Conservation (phyloP, 1,284 basidiomycete species). For the Ustilago hordei region DNA sequence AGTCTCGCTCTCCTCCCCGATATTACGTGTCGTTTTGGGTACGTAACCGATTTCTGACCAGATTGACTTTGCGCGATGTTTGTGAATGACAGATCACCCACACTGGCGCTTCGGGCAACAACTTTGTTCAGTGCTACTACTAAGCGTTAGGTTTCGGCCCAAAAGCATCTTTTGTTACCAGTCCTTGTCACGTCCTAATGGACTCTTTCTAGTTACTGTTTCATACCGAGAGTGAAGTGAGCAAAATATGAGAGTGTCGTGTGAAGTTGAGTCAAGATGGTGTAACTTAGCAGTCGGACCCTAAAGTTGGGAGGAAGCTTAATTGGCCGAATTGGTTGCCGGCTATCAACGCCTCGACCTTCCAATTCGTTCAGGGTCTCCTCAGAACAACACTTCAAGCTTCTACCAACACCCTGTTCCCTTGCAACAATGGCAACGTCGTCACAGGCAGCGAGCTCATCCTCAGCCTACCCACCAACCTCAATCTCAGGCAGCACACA, state of each 20-base stretch:
- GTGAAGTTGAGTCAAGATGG: not conserved
- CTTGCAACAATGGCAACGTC: constrained; percentile 6
- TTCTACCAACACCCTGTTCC: not conserved
- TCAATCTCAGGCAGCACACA: constrained; percentile 17
- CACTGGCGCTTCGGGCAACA: constrained; percentile 56
- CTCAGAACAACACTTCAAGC: not conserved
- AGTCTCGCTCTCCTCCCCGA: constrained; percentile 3
- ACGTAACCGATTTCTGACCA: not conserved
- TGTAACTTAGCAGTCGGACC: not conserved
- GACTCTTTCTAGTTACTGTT: not conserved
- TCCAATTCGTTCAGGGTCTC: not conserved
- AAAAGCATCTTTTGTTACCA: constrained; percentile 4
- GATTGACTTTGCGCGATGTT: not conserved
- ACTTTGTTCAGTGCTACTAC: constrained; percentile 56
- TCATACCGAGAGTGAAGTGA: not conserved
- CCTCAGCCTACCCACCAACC: constrained; percentile 16
- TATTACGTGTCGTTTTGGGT: too few relatives aligned
- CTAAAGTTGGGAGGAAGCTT: constrained; percentile 1
- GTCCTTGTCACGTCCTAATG: not conserved
- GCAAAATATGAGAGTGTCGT: not conserved
- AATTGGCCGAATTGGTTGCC: constrained; percentile 28
- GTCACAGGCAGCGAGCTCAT: not conserved
- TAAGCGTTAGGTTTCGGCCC: constrained; percentile 7
- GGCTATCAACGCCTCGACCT: not conserved
- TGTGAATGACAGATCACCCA: constrained; percentile 44